Base-by-base conservation (phyloP, 2,329 filamentous ascomycete species). In the Ilyonectria robusta region DNA sequence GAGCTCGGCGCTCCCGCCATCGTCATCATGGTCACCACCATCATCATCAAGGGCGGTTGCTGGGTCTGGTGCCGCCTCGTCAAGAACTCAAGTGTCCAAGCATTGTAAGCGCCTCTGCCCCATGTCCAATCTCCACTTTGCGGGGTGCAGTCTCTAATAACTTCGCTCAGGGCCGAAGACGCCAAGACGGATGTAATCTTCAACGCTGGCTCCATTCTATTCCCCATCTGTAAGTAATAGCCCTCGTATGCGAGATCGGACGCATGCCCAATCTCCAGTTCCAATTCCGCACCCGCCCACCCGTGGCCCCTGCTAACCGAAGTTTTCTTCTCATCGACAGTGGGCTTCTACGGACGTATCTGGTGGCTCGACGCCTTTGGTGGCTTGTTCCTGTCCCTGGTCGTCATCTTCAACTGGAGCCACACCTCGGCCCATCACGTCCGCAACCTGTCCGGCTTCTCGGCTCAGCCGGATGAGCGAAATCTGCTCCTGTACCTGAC, bases 41-140 rank as follows among this genome's bases (percentile, higher is more conserved):
- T 97, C 44, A 80, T 95, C 48, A 91, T 97, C 80, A 97, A 97
- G 79, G 89, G 92, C 21, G 82, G 89, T 10, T 95, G 93, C 81
- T 97, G 93, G 93, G 77, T 97, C 44, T 97, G 93, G 93, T 97
- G 93, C 78, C 92, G 94, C 7, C 80, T 96, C 37, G 93, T 97
- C 71, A 93, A 90, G 72, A 97, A 97, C 78, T 94, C 92, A 2
- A 94, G 91, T 68, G 94, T 97, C 5, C 93, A 95, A 78, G 94
- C 94, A 1, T 83, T 97, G 72, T 88, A 78, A 78, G 86, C 83
- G 21, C 23, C 19, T 10, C 37, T n/a, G 65, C 54, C 42, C 40
- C 47, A n/a, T 37, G 51, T 56, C 23, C 62, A 53, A 56, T 19
- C 21, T 37, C 57, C 26, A 15, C 42, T 48, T 53, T 66, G 53